Evolutionary conservation across 345 rosid genomes (phyloP), one percentile per base, ranked within the genome.

Genomic region (Populus alba): DNA sequence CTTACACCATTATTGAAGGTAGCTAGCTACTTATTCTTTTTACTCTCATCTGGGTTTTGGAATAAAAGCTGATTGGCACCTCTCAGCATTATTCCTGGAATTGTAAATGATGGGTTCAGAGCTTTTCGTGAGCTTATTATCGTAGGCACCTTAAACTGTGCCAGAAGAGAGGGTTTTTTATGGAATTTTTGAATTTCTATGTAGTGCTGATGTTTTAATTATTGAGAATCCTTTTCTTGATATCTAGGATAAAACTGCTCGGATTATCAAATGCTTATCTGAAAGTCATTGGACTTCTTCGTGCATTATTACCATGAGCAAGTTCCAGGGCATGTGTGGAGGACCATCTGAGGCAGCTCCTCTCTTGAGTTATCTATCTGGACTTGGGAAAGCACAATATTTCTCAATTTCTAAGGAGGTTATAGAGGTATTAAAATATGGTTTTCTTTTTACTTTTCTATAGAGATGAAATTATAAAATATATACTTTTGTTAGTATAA

Each of bases 321-420:
- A 88, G 84, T 87, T 92, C 39, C 88, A 75, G 82, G 87, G 51
- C 66, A 73, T 88, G 81, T 95, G 95, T 84, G 91, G 91, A 75
- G 92, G 92, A 31, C 75, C 76, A 1, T 81, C 79, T 75, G 93
- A 92, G 88, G 97, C 91, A 62, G 81, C 88, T 74, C 89, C 85
- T 31, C 84, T 93, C 23, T 87, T 93, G 87, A 92, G 94, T 84
- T 85, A 88, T 80, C 83, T 95, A 75, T 83, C 88, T 61, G 88
- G 84, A 81, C 63, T 83, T 79, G 90, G 97, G 51, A 95, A 86
- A 85, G 92, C 92, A 17, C 85, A 43, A 39, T 90, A 85, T 84
- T 78, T 95, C 63, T 91, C 89, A 7, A 75, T 80, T 57, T 76
- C 39, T 43, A 86, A 87, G 62, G 97, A 95, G 67, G 47, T 87